These are phyloP conservation scores for Sanghuangporus weigelae DNA, from an alignment of 1,284 basidiomycete species.

Conservation along the genomic window DNA sequence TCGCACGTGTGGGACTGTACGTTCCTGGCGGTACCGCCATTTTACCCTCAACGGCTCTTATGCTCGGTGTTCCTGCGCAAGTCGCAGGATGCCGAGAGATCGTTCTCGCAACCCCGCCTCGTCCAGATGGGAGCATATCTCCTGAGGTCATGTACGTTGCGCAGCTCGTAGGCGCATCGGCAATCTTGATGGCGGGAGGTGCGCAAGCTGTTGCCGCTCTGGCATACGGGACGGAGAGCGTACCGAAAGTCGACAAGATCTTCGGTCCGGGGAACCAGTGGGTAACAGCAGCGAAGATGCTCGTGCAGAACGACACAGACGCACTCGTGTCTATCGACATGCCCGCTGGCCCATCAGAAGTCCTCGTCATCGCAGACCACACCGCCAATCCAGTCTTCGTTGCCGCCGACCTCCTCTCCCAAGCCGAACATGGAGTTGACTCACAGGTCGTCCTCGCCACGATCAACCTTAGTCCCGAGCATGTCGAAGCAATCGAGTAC, in stretches of 20 bases:
- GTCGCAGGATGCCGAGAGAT: slow-evolving; percentile 94
- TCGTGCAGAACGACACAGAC: slow-evolving; percentile 98
- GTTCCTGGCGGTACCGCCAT: slow-evolving; percentile 97
- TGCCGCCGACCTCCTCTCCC: slow-evolving; percentile 93
- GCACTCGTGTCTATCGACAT: slow-evolving; percentile 97
- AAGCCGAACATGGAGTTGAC: slow-evolving; percentile 97
- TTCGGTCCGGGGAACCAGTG: slow-evolving; percentile 99
- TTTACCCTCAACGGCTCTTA: slow-evolving; percentile 93
- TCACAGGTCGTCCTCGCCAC: slow-evolving; percentile 95
- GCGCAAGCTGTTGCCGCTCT: slow-evolving; percentile 97
- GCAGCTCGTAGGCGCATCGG: slow-evolving; percentile 79
- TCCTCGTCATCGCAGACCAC: slow-evolving; percentile 90
- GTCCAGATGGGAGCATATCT: slow-evolving; percentile 85
- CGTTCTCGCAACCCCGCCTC: slow-evolving; percentile 92
- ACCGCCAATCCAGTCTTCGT: slow-evolving; percentile 87
- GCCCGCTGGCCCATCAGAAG: slow-evolving; percentile 98
- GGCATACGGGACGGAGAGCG: slow-evolving; percentile 92
- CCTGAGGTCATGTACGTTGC: slow-evolving; percentile 97
- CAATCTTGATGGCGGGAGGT: slow-evolving; percentile 90
- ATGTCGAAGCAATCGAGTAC: slow-evolving; percentile 71
- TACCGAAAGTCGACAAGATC: slow-evolving; percentile 99
- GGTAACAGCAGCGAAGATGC: slow-evolving; percentile 99
- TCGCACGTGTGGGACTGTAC: slow-evolving; percentile 94
- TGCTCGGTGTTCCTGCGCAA: slow-evolving; percentile 97
- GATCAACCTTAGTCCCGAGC: slow-evolving; percentile 59